Conservation (phyloP, 2,329 filamentous ascomycete species). For the Knoxdaviesia capensis region DNA sequence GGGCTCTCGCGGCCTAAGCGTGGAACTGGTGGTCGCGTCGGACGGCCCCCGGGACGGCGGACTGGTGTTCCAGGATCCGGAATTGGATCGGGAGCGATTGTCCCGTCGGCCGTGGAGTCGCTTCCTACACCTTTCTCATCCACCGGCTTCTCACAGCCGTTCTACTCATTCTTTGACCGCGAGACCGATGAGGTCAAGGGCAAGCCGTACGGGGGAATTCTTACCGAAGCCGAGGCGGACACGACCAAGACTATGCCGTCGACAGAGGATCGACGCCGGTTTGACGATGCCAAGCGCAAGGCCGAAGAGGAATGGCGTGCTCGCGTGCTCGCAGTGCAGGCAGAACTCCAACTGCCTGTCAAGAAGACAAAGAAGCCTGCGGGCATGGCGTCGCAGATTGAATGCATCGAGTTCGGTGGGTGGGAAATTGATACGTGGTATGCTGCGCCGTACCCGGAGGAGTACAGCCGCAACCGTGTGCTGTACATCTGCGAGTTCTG, state of each 20-base stretch:
- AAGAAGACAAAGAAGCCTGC: slow-evolving; percentile 54
- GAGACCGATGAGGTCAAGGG: slow-evolving; percentile 77
- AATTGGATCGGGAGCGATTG: too few species aligned
- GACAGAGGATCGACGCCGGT: slow-evolving; percentile 61
- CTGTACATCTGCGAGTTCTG: slow-evolving; percentile 99
- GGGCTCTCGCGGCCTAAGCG: too few species aligned
- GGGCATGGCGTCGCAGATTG: slow-evolving; percentile 88
- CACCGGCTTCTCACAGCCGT: slow-evolving; percentile 50
- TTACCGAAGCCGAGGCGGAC: slow-evolving; percentile 76
- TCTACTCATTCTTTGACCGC: slow-evolving; percentile 76
- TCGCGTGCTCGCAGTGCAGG: slow-evolving; percentile 37
- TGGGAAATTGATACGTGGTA: slow-evolving; percentile 99
- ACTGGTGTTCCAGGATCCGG: too few species aligned
- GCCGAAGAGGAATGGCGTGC: slow-evolving; percentile 84
- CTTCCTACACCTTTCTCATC: slow-evolving; percentile 37
- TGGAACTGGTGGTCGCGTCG: too few species aligned
- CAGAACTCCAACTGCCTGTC: slow-evolving; percentile 37
- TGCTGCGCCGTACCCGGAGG: slow-evolving; percentile 90
- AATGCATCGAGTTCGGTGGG: slow-evolving; percentile 94
- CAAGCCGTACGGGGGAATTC: slow-evolving; percentile 87
- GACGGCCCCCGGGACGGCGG: too few species aligned
- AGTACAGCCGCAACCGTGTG: slow-evolving; percentile 89
- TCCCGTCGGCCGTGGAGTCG: slow-evolving; percentile 1
- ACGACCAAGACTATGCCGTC: slow-evolving; percentile 74
- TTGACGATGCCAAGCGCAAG: slow-evolving; percentile 75